Conservation (phyloP, 2,329 filamentous ascomycete genomes). For the Cercospora citrullina region DNA sequence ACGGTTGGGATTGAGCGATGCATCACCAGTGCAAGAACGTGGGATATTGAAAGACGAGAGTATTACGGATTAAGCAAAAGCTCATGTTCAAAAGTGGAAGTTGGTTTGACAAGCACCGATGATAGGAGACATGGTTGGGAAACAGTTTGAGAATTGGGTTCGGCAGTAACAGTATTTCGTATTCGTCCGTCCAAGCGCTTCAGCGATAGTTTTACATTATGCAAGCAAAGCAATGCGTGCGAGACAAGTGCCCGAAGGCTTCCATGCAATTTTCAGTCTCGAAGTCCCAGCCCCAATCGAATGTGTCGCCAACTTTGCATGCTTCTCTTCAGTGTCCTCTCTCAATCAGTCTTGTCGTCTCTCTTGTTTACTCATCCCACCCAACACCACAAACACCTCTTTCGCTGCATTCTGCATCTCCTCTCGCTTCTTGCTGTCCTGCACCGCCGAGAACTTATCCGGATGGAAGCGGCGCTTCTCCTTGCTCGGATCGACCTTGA, state of each 20-base stretch:
- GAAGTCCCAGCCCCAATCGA: not conserved
- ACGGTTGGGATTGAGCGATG: not conserved
- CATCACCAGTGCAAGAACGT: too few relatives aligned
- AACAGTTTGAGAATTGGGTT: not conserved
- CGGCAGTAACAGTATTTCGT: constrained; percentile 1
- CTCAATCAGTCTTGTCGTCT: not conserved
- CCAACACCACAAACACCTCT: constrained; percentile 26
- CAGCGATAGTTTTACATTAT: not conserved
- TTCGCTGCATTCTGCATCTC: constrained; percentile 18
- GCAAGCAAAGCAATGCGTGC: not conserved
- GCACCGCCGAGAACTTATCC: constrained; percentile 19
- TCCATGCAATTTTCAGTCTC: not conserved
- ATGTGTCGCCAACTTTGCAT: not conserved
- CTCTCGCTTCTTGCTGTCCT: constrained; percentile 3
- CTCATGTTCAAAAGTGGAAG: not conserved
- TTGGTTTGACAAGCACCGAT: not conserved
- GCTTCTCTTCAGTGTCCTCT: not conserved
- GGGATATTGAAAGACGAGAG: too few relatives aligned
- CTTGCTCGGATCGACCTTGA: constrained; percentile 6
- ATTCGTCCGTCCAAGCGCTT: not conserved
- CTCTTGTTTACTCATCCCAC: constrained; percentile 9
- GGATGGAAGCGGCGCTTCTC: constrained; percentile 19
- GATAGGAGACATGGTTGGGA: not conserved
- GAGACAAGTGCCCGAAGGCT: not conserved
- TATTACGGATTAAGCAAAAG: not conserved